phyloP scores from a whole-genome alignment of 176 grass and related monocot genomes.

The Cenchrus purpureus region DNA sequence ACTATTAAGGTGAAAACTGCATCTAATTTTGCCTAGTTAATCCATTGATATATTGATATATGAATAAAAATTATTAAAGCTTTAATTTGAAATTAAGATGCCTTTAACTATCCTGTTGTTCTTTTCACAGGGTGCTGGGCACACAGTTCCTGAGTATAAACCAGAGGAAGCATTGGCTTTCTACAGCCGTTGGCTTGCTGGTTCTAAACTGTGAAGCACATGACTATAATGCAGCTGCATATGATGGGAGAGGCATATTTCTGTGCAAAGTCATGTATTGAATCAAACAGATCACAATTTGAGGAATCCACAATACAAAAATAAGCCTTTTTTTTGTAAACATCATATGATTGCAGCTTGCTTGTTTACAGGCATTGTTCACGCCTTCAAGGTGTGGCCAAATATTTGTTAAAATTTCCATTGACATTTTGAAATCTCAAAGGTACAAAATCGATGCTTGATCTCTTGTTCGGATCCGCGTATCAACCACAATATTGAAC shows the following conservation, averaged over 20 bases:
- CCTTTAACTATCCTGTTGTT: not conserved
- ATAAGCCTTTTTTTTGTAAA: slow-evolving; percentile 25
- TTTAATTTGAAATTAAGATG: not conserved
- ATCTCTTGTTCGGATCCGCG: not conserved
- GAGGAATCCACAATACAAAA: too few species aligned
- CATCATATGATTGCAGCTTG: not conserved
- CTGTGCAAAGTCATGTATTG: too few species aligned
- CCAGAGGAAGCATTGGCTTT: too few species aligned
- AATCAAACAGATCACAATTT: too few species aligned
- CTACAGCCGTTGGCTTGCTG: too few species aligned
- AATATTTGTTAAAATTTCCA: not conserved
- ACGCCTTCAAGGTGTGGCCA: not conserved
- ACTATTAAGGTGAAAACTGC: slow-evolving; percentile 78
- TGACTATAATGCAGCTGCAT: too few species aligned
- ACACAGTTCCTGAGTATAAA: too few species aligned
- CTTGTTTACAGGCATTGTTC: slow-evolving; percentile 12
- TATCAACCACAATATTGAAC: not conserved
- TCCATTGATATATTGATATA: not conserved
- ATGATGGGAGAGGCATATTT: too few species aligned
- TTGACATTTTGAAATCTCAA: slow-evolving; percentile 17
- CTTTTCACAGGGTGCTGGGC: too few species aligned
- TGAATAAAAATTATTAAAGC: not conserved
- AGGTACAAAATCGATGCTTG: not conserved
- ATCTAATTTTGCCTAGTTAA: not conserved
- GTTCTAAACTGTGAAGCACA: too few species aligned